Percentiles rank a stretch among this genome's conserved stretches.
Conservation (phyloP, 192 early-diverging fungal species). For the Spizellomyces sp. region DNA sequence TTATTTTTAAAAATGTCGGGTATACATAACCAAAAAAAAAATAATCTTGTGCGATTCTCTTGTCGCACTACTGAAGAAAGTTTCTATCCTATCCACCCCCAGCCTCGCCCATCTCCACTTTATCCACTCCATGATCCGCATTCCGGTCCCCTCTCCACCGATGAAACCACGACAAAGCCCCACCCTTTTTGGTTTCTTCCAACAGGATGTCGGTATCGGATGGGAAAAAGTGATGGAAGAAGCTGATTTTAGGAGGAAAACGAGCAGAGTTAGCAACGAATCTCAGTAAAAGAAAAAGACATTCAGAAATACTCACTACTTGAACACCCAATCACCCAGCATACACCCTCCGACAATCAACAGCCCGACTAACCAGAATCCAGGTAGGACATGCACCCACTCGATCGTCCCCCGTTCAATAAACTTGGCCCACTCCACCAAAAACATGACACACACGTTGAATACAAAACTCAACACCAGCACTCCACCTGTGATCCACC, state of each 20-base stretch:
- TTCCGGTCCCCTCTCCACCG: too few relatives aligned
- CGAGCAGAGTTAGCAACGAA: neutral
- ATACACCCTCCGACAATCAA: constrained; percentile 8
- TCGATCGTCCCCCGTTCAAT: constrained; percentile 36
- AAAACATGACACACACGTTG: constrained; percentile 36
- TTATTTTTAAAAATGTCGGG: too few relatives aligned
- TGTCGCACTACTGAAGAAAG: too few relatives aligned
- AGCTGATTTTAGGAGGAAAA: constrained; percentile 17
- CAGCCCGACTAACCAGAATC: constrained; percentile 38
- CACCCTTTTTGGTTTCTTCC: constrained; percentile 15
- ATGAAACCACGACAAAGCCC: too few relatives aligned
- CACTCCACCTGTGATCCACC: constrained; percentile 34
- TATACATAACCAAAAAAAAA: too few relatives aligned
- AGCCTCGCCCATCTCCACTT: too few relatives aligned
- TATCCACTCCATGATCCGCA: too few relatives aligned
- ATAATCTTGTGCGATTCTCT: too few relatives aligned
- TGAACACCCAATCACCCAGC: neutral
- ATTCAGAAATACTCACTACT: constrained; percentile 17
- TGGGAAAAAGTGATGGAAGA: constrained; percentile 23
- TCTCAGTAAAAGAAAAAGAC: neutral
- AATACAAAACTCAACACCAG: constrained; percentile 27
- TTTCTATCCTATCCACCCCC: too few relatives aligned
- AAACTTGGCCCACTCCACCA: constrained; percentile 36
- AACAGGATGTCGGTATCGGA: constrained; percentile 37
- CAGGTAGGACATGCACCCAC: constrained; percentile 33